A percentile compares a stretch with the other conserved stretches of the same genome.
These are phyloP conservation scores for Hypsizygus ulmarius DNA, from an alignment of 1,284 basidiomycete genomes.

Conservation along the genomic window DNA sequence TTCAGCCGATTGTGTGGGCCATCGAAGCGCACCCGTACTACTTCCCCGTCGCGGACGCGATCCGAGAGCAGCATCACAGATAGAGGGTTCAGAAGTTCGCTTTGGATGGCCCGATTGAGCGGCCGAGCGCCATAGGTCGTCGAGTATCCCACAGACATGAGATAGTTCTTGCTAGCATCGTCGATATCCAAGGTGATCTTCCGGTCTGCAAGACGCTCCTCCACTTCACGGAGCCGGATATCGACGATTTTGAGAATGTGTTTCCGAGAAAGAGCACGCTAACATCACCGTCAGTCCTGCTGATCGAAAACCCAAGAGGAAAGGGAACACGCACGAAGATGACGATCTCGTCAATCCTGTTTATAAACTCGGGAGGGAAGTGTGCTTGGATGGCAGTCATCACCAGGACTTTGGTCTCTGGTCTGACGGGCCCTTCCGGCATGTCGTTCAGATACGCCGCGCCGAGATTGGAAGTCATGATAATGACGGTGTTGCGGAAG, in stretches of 20 bases:
- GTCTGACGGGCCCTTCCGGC: conserved; percentile 69
- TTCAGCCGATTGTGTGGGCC: conserved; percentile 78
- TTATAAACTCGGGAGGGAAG: conserved; percentile 93
- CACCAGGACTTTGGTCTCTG: conserved; percentile 65
- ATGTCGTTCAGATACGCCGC: conserved; percentile 77
- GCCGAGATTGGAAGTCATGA: conserved; percentile 93
- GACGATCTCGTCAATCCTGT: conserved; percentile 87
- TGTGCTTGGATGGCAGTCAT: conserved; percentile 77
- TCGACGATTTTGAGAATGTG: conserved; percentile 84
- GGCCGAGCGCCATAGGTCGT: conserved; percentile 88
- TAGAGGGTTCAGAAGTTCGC: conserved; percentile 90
- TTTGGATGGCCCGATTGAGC: conserved; percentile 89
- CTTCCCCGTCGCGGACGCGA: conserved; percentile 80
- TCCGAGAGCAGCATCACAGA: conserved; percentile 87
- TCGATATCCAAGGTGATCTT: conserved; percentile 83
- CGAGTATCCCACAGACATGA: conserved; percentile 84
- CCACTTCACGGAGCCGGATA: conserved; percentile 68
- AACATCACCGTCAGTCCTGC: conserved; percentile 4
- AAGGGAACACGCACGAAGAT: conserved; percentile 69
- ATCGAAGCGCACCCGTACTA: conserved; percentile 77
- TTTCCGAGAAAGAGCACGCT: conserved; percentile 75
- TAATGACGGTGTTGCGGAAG: conserved; percentile 88
- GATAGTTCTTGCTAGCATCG: conserved; percentile 76
- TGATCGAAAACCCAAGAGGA: conserved; percentile 1
- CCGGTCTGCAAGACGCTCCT: conserved; percentile 73